Percentiles rank a stretch among this genome's conserved stretches.
Evolutionary conservation across 352 stramenopile genomes (phyloP).

Genomic region (Phytopythium kandeliae): DNA sequence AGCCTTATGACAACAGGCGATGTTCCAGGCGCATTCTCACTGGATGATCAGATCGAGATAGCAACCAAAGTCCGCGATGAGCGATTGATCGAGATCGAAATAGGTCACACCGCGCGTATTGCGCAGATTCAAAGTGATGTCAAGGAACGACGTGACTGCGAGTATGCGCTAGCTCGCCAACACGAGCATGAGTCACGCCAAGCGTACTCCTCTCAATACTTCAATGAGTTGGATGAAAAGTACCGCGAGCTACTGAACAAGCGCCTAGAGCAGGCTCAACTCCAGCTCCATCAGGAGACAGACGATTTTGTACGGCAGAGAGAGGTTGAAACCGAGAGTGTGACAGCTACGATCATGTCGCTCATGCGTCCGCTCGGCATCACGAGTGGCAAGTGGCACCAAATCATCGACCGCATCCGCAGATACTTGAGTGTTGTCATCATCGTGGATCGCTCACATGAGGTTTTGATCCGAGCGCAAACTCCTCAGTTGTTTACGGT

Average conservation of each 20-base stretch:
- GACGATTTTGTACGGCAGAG: slow-evolving; percentile 49
- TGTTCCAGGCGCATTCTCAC: slow-evolving; percentile 43
- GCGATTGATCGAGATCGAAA: slow-evolving; percentile 45
- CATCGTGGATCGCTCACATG: slow-evolving; percentile 24
- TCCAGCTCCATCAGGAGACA: slow-evolving; percentile 55
- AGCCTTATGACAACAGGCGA: slow-evolving; percentile 49
- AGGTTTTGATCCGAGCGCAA: slow-evolving; percentile 1
- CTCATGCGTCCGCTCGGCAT: slow-evolving; percentile 63
- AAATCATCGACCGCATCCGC: slow-evolving; percentile 48
- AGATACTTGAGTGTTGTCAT: slow-evolving; percentile 44
- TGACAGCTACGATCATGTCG: slow-evolving; percentile 70
- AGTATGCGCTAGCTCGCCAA: slow-evolving; percentile 14
- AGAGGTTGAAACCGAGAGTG: slow-evolving; percentile 68
- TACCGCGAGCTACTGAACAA: slow-evolving; percentile 23
- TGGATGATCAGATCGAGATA: slow-evolving; percentile 65
- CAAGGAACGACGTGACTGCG: slow-evolving; percentile 22
- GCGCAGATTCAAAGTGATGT: slow-evolving; percentile 25
- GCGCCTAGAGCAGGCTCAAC: slow-evolving; percentile 32
- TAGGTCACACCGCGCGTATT: slow-evolving; percentile 20
- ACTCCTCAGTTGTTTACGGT: slow-evolving; percentile 25
- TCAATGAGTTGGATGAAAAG: slow-evolving; percentile 29
- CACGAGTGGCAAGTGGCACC: slow-evolving; percentile 65
- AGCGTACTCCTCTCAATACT: slow-evolving; percentile 12
- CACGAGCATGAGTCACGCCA: slow-evolving; percentile 29
- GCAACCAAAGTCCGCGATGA: slow-evolving; percentile 59